Conservation (phyloP, 2,329 filamentous ascomycete species). For the Drechslerella dactyloides region DNA sequence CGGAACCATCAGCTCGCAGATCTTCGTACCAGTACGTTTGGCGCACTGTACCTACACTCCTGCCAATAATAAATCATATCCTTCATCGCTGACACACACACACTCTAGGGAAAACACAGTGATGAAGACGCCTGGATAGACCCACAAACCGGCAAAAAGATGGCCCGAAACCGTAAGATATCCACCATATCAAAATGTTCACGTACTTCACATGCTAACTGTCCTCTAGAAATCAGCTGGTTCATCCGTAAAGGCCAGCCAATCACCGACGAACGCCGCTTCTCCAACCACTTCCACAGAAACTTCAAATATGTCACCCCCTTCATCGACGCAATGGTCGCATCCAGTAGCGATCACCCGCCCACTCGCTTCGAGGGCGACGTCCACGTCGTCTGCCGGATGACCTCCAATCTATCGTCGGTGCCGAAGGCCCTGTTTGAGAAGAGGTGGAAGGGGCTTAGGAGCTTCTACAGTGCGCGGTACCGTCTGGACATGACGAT, state of each 20-base stretch:
- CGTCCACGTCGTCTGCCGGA: constrained; percentile 45
- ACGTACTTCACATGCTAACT: neutral
- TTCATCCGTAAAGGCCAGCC: constrained; percentile 49
- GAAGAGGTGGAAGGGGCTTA: constrained; percentile 44
- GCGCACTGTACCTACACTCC: too few species aligned
- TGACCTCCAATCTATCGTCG: constrained; percentile 42
- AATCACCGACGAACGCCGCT: constrained; percentile 48
- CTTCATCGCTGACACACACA: neutral
- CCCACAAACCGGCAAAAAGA: constrained; percentile 44
- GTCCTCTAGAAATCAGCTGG: constrained; percentile 44
- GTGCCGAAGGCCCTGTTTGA: constrained; percentile 43
- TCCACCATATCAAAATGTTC: too few species aligned
- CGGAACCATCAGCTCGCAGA: constrained; percentile 49
- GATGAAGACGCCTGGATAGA: constrained; percentile 49
- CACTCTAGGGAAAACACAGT: constrained; percentile 28
- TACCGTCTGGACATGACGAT: constrained; percentile 49
- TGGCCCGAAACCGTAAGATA: constrained; percentile 49
- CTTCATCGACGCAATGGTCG: constrained; percentile 49
- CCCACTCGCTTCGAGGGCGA: constrained; percentile 47
- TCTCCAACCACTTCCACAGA: constrained; percentile 47
- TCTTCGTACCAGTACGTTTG: constrained; percentile 42
- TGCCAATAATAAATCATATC: neutral
- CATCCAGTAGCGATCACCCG: constrained; percentile 44
- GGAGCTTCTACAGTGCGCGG: constrained; percentile 47
- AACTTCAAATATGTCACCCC: constrained; percentile 47